Percentiles rank a stretch among this genome's conserved stretches.
Conservation (phyloP, 2,329 filamentous ascomycete genomes). For the Pyrenochaeta sp. region DNA sequence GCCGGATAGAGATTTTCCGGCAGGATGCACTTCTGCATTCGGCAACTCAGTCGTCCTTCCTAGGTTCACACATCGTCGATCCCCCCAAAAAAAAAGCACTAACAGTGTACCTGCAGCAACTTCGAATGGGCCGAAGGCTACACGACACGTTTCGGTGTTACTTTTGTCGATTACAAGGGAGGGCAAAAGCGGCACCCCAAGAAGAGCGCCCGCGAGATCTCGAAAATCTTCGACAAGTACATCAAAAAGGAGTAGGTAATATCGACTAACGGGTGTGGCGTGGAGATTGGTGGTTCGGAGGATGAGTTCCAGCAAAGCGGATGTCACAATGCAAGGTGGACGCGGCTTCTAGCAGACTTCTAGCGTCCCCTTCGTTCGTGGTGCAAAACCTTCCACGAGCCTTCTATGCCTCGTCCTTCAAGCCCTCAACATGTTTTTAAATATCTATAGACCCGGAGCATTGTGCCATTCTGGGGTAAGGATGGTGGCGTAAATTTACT, state of each 20-base stretch:
- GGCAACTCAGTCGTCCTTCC: constrained; percentile 3
- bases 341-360: constrained; percentile 30
- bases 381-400: constrained; percentile 1
- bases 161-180: constrained; percentile 81
- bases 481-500: constrained; percentile 7
- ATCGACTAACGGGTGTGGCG: constrained; percentile 24
- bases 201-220: constrained; percentile 79
- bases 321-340: constrained; percentile 3
- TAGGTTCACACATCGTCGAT: background rate
- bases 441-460: constrained; percentile 18
- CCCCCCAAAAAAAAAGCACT: constrained; percentile 17
- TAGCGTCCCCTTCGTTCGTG: constrained; percentile 19
- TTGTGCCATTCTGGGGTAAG: constrained; percentile 21
- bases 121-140: constrained; percentile 95
- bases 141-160: constrained; percentile 84
- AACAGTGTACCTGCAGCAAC: constrained; percentile 63
- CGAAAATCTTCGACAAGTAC: constrained; percentile 73
- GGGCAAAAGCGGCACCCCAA: constrained; percentile 83
- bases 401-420: background rate
- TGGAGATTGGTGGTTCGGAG: constrained; percentile 13
- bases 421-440: background rate
- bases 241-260: constrained; percentile 66
- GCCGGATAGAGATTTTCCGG: constrained; percentile 3
- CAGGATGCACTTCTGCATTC: background rate
- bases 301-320: constrained; percentile 13